Evolutionary conservation across 2,329 filamentous ascomycete genomes (phyloP).

Genomic region (Cadophora sp.): DNA sequence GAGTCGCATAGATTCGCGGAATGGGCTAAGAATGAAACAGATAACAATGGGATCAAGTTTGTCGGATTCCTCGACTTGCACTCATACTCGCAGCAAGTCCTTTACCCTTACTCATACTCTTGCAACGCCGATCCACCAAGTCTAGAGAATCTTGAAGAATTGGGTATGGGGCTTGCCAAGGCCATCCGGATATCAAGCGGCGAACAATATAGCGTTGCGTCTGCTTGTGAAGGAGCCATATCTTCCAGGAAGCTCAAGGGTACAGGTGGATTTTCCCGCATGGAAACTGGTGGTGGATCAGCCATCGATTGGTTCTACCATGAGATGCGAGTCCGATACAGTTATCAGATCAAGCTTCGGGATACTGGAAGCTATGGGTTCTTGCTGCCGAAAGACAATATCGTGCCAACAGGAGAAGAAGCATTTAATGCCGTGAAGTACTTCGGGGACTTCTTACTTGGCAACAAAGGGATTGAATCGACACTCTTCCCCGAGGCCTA

Average conservation of each 20-base stretch:
- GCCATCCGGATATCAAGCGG: conserved; percentile 83
- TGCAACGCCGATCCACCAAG: conserved; percentile 81
- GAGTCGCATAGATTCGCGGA: conserved; percentile 78
- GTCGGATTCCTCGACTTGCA: conserved; percentile 91
- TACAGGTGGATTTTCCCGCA: conserved; percentile 50
- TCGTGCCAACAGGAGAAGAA: conserved; percentile 89
- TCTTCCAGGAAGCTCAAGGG: conserved; percentile 43
- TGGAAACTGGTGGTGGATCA: conserved; percentile 82
- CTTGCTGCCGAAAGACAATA: conserved; percentile 83
- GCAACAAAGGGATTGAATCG: conserved; percentile 70
- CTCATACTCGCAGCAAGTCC: conserved; percentile 92
- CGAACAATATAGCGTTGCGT: conserved; percentile 77
- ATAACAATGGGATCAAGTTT: conserved; percentile 74
- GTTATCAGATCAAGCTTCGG: conserved; percentile 92
- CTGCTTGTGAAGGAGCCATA: conserved; percentile 85
- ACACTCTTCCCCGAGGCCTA: conserved; percentile 35
- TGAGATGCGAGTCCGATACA: conserved; percentile 79
- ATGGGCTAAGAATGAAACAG: conserved; percentile 83
- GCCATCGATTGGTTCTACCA: conserved; percentile 97
- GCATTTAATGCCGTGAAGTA: conserved; percentile 83
- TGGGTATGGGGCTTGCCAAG: conserved; percentile 87
- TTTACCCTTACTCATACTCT: conserved; percentile 90
- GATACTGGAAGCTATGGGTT: conserved; percentile 97
- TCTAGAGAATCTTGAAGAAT: conserved; percentile 88
- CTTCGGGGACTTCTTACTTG: conserved; percentile 79